Conservation (phyloP, 2,329 filamentous ascomycete genomes). For the Pyricularia pennisetigena region DNA sequence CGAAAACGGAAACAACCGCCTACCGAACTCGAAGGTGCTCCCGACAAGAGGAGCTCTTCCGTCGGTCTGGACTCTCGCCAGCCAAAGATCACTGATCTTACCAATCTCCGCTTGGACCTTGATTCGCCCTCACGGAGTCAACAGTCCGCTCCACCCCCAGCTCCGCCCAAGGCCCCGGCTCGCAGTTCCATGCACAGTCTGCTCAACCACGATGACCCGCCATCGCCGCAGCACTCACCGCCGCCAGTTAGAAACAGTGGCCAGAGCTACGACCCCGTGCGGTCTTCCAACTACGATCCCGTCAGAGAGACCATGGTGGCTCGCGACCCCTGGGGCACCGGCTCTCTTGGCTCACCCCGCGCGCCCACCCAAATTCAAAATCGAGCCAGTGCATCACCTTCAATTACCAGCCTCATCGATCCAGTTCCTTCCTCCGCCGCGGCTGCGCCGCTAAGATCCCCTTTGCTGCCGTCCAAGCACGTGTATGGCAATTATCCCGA, state of each 20-base stretch:
- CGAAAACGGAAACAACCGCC: conserved; percentile 43
- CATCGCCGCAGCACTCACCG: conserved; percentile 30
- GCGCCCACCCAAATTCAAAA: conserved; percentile 37
- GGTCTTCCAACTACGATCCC: conserved; percentile 61
- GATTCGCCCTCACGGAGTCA: conserved; percentile 16
- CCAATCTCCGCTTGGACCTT: conserved; percentile 23
- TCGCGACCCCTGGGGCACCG: conserved; percentile 36
- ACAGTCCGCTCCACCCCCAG: conserved; percentile 17
- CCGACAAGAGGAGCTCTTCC: not conserved
- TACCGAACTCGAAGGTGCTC: conserved; percentile 12
- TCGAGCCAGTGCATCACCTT: conserved; percentile 79
- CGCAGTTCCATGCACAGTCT: conserved; percentile 42
- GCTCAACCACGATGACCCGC: conserved; percentile 40
- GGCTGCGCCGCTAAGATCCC: not conserved
- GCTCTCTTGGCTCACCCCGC: conserved; percentile 41
- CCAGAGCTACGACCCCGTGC: conserved; percentile 83
- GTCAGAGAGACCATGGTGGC: conserved; percentile 51
- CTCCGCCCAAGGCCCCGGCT: conserved; percentile 27
- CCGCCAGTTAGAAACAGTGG: conserved; percentile 55
- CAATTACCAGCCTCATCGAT: conserved; percentile 84
- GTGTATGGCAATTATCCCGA: conserved; percentile 16
- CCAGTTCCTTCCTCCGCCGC: conserved; percentile 37
- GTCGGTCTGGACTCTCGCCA: conserved; percentile 16
- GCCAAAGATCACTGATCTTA: conserved; percentile 30
- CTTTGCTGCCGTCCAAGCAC: conserved; percentile 15